phyloP scores from a whole-genome alignment of 768 basidiomycete species.

The Russula sp. region DNA sequence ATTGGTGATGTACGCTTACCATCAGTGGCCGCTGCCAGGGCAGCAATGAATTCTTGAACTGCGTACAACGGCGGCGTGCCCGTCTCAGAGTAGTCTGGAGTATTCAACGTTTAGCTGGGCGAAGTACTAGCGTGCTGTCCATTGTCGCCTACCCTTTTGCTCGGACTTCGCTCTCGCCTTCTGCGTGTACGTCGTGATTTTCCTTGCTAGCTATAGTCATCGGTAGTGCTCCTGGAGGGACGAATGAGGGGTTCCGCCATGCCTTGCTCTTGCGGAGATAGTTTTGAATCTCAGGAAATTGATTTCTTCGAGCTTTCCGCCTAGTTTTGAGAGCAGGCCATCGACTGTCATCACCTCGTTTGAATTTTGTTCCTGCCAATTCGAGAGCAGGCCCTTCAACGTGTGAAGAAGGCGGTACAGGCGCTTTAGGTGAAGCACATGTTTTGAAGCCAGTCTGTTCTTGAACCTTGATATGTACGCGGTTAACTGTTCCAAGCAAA shows the following conservation, averaged over 20 bases:
- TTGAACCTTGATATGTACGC: slow-evolving; percentile 77
- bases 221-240: neutral
- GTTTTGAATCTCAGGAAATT: slow-evolving; percentile 80
- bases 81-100: neutral
- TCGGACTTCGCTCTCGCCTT: slow-evolving; percentile 34
- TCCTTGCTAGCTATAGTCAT: slow-evolving; percentile 55
- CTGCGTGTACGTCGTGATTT: slow-evolving; percentile 77
- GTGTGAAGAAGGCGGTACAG: slow-evolving; percentile 71
- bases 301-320: slow-evolving; percentile 65
- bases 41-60: slow-evolving; percentile 75
- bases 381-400: slow-evolving; percentile 54
- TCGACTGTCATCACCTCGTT: slow-evolving; percentile 67
- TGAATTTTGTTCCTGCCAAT: slow-evolving; percentile 49
- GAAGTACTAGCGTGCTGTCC: neutral
- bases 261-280: slow-evolving; percentile 86
- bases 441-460: slow-evolving; percentile 65
- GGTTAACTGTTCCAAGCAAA: slow-evolving; percentile 70
- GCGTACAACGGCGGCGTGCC: slow-evolving; percentile 67
- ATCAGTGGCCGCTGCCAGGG: slow-evolving; percentile 74
- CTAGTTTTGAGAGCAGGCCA: slow-evolving; percentile 62
- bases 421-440: slow-evolving; percentile 78
- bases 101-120: neutral
- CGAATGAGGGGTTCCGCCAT: slow-evolving; percentile 32
- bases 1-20: slow-evolving; percentile 41
- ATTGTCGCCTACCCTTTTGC: slow-evolving; percentile 31